Percentiles rank a stretch among this genome's conserved stretches.
Evolutionary conservation across 1,284 basidiomycete genomes (phyloP).

Genomic region (Tylopilus sp.): DNA sequence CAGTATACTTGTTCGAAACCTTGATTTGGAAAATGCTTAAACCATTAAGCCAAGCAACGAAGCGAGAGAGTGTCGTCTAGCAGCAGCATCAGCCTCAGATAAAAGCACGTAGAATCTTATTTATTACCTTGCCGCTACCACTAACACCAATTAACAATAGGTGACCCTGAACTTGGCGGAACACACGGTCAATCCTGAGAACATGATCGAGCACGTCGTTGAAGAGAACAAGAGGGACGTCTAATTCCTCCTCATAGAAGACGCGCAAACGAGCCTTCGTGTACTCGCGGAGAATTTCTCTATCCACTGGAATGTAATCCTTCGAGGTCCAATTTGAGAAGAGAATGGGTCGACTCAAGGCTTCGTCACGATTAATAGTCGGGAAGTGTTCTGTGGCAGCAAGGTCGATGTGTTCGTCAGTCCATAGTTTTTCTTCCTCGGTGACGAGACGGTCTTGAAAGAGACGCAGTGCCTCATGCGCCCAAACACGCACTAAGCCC

Average conservation of each 20-base stretch:
- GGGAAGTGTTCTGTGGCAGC: conserved; percentile 90
- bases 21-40: conserved; percentile 99
- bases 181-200: conserved; percentile 96
- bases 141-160: conserved; percentile 95
- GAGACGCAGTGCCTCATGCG: conserved; percentile 93
- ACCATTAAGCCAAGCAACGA: conserved; percentile 99
- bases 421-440: conserved; percentile 92
- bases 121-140: conserved; percentile 89
- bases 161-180: conserved; percentile 97
- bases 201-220: conserved; percentile 99
- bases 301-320: conserved; percentile 92
- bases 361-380: conserved; percentile 81
- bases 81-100: conserved; percentile 14
- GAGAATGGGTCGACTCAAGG: conserved; percentile 84
- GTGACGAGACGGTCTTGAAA: conserved; percentile 97
- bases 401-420: conserved; percentile 88
- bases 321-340: conserved; percentile 99
- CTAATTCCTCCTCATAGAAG: conserved; percentile 97
- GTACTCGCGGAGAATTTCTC: conserved; percentile 91
- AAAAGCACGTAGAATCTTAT: background rate
- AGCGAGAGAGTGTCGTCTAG: conserved; percentile 94
- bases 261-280: conserved; percentile 94
- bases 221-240: conserved; percentile 97
- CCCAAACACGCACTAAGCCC: conserved; percentile 96
- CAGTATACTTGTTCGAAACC: conserved; percentile 97